phyloP scores from a whole-genome alignment of 108 stramenopile genomes.

The Cylindrotheca fusiformis region DNA sequence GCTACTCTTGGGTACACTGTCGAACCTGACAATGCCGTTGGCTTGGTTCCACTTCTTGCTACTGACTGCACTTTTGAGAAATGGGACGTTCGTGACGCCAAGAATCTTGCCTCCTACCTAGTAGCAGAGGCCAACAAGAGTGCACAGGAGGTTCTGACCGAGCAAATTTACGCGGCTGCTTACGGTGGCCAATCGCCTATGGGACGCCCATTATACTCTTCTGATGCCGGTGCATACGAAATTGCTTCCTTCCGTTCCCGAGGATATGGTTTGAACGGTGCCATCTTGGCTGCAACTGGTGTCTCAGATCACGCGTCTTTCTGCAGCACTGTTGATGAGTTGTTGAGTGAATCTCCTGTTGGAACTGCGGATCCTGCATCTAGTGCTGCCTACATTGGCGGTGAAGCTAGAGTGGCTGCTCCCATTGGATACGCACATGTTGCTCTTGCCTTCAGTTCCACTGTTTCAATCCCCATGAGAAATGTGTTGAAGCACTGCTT shows the following conservation, averaged over 20 bases:
- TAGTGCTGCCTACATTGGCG: conserved; percentile 60
- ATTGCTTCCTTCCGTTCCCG: conserved; percentile 67
- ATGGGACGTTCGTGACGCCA: conserved; percentile 89
- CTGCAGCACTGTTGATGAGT: conserved; percentile 62
- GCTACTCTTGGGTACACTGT: conserved; percentile 85
- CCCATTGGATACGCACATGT: conserved; percentile 79
- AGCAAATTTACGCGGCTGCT: conserved; percentile 81
- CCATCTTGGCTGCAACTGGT: conserved; percentile 81
- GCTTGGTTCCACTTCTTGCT: conserved; percentile 64
- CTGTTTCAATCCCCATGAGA: conserved; percentile 44
- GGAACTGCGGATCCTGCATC: conserved; percentile 32
- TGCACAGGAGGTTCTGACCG: conserved; percentile 75
- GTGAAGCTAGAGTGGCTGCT: conserved; percentile 72
- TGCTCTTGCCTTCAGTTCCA: conserved; percentile 73
- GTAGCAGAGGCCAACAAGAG: conserved; percentile 59
- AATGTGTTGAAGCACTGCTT: conserved; percentile 74
- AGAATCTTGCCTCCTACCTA: conserved; percentile 51
- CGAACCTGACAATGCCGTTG: conserved; percentile 61
- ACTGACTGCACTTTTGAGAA: conserved; percentile 74
- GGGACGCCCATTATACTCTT: conserved; percentile 73
- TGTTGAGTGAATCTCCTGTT: conserved; percentile 47
- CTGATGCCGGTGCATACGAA: conserved; percentile 44
- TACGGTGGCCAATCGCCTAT: conserved; percentile 77
- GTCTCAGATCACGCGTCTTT: conserved; percentile 78
- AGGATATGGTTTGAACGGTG: conserved; percentile 76